A percentile compares a stretch with the other conserved stretches of the same genome.
These are phyloP conservation scores for Penicillium mononematosum DNA, from an alignment of 495 filamentous ascomycete species.

Conservation along the genomic window DNA sequence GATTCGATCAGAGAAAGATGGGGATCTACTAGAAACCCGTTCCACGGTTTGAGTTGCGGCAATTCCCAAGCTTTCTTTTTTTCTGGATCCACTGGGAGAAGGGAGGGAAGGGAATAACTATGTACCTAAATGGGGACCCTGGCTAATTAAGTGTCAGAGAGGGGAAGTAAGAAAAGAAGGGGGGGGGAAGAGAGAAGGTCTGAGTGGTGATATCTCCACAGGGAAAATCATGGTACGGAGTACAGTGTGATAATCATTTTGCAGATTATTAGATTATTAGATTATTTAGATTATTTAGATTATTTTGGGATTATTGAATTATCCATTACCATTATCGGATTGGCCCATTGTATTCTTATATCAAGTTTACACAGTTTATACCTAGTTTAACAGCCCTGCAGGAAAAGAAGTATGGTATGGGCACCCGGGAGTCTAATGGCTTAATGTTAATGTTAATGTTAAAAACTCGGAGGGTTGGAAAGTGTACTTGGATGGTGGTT, in stretches of 20 bases:
- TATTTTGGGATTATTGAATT: conserved; percentile 2
- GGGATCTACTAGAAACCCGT: conserved; percentile 30
- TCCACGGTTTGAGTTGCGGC: conserved; percentile 37
- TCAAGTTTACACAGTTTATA: no score
- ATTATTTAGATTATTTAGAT: no score
- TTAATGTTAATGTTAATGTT: conserved; percentile 20
- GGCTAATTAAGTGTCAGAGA: neutral
- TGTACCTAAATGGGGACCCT: neutral
- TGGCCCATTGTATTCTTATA: no score
- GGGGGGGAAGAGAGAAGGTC: neutral
- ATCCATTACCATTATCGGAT: neutral
- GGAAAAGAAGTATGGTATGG: conserved; percentile 2
- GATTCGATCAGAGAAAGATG: conserved; percentile 28
- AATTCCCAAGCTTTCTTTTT: conserved; percentile 32
- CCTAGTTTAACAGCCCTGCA: no score
- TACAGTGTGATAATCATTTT: neutral
- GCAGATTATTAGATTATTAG: neutral
- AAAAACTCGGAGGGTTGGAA: conserved; percentile 11
- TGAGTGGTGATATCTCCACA: conserved; percentile 5
- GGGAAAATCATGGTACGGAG: neutral
- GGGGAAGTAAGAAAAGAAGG: neutral
- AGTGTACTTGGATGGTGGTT: neutral
- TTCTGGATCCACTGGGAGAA: neutral
- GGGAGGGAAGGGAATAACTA: conserved; percentile 5
- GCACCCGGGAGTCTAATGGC: conserved; percentile 19